Percentiles rank a stretch among this genome's conserved stretches.
These are phyloP conservation scores for Sungouiozyma ichnusensis DNA, from an alignment of 805 yeast species.

Conservation along the genomic window DNA sequence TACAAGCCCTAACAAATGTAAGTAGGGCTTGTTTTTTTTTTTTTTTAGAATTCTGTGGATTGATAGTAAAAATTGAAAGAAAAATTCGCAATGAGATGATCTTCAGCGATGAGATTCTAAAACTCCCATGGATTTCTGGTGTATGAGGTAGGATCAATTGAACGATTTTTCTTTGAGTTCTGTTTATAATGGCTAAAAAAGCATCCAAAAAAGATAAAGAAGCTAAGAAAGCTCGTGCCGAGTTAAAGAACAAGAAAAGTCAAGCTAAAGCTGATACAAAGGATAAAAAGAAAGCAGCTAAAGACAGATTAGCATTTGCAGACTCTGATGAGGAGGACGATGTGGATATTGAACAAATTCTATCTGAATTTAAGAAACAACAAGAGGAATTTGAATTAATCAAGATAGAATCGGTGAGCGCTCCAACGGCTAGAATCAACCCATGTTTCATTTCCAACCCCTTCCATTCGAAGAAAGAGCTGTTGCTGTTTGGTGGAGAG, in stretches of 20 bases:
- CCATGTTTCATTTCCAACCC: constrained; percentile 71
- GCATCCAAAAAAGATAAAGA: constrained; percentile 72
- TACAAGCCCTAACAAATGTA: too few relatives aligned
- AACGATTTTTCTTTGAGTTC: background rate
- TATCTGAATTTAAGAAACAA: constrained; percentile 66
- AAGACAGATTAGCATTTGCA: constrained; percentile 35
- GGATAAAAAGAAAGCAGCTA: constrained; percentile 63
- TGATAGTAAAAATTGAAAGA: too few relatives aligned
- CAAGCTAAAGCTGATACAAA: constrained; percentile 63
- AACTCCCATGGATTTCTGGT: too few relatives aligned
- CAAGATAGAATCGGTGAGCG: constrained; percentile 42
- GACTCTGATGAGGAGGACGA: constrained; percentile 78
- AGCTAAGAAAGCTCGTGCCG: constrained; percentile 81
- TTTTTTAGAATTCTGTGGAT: too few relatives aligned
- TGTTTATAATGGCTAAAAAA: constrained; percentile 64
- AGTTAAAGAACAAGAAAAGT: constrained; percentile 71
- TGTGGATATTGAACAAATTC: constrained; percentile 72
- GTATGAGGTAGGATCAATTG: too few relatives aligned
- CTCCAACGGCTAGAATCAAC: constrained; percentile 64
- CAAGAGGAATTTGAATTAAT: constrained; percentile 74
- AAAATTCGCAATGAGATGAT: background rate
- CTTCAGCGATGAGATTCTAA: background rate
- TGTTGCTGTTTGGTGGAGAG: constrained; percentile 89
- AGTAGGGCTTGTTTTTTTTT: too few relatives aligned
- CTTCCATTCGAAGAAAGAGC: constrained; percentile 61